phyloP scores from a whole-genome alignment of 345 rosid genomes.

The Brassica incana region DNA sequence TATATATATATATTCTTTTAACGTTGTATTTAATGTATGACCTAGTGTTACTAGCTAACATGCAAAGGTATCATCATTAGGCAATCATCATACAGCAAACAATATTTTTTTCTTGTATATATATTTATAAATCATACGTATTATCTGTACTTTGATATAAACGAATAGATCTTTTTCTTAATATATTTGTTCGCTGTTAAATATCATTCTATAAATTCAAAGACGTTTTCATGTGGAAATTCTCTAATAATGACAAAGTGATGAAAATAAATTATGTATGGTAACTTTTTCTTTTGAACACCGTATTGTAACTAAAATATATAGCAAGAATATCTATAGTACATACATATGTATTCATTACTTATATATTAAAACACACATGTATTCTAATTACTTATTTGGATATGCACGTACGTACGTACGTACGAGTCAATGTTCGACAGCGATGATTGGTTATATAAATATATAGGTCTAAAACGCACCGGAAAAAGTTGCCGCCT shows the following conservation, averaged over 20 bases:
- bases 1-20: not conserved
- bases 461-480: conserved; percentile 69
- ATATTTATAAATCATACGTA: not conserved
- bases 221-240: not conserved
- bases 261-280: not conserved
- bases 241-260: not conserved
- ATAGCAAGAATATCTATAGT: not conserved
- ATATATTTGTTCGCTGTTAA: not conserved
- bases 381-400: not conserved
- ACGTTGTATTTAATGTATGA: not conserved
- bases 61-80: not conserved
- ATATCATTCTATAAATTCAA: not conserved
- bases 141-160: not conserved
- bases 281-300: not conserved
- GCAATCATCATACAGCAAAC: not conserved
- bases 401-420: not conserved
- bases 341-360: not conserved
- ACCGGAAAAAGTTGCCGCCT: conserved; percentile 98
- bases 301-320: not conserved
- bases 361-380: not conserved
- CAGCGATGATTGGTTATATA: not conserved
- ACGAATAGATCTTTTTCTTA: not conserved
- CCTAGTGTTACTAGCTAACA: conserved; percentile 15
- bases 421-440: not conserved
- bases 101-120: not conserved